A percentile compares a stretch with the other conserved stretches of the same genome.
Conservation (phyloP, 257 asterid species). For the Mentha longifolia region DNA sequence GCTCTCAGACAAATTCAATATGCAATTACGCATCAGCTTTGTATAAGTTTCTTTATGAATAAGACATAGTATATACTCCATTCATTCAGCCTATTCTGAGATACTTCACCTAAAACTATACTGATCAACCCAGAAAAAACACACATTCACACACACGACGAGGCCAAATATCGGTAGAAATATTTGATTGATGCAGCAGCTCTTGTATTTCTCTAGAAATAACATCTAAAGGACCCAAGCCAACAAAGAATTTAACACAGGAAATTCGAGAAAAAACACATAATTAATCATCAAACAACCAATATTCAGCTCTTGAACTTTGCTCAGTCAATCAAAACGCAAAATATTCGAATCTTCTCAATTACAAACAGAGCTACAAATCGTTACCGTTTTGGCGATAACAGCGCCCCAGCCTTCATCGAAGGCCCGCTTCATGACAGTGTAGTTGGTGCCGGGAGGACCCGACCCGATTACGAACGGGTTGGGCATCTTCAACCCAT, state of each 20-base stretch:
- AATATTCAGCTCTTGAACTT: background rate
- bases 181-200: no score
- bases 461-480: constrained; percentile 98
- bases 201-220: no score
- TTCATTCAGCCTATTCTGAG: background rate
- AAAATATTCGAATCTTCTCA: constrained; percentile 28
- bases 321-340: background rate
- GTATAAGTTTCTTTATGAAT: background rate
- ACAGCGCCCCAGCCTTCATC: constrained; percentile 99
- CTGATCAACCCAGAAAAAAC: background rate
- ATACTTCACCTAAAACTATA: background rate
- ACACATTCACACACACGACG: background rate
- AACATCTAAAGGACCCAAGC: no score
- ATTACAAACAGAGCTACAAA: constrained; percentile 87
- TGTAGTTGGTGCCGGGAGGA: constrained; percentile 94
- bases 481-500: constrained; percentile 93
- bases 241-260: background rate
- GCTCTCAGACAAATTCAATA: background rate
- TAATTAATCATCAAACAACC: background rate
- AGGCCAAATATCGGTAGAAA: background rate
- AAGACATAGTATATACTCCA: no score
- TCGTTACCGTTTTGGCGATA: constrained; percentile 95
- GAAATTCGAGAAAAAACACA: background rate
- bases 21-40: background rate
- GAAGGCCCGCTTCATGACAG: constrained; percentile 94